A percentile compares a stretch with the other conserved stretches of the same genome.
These are phyloP conservation scores for Alternaria sp. DNA, from an alignment of 2,329 filamentous ascomycete species.

Conservation along the genomic window DNA sequence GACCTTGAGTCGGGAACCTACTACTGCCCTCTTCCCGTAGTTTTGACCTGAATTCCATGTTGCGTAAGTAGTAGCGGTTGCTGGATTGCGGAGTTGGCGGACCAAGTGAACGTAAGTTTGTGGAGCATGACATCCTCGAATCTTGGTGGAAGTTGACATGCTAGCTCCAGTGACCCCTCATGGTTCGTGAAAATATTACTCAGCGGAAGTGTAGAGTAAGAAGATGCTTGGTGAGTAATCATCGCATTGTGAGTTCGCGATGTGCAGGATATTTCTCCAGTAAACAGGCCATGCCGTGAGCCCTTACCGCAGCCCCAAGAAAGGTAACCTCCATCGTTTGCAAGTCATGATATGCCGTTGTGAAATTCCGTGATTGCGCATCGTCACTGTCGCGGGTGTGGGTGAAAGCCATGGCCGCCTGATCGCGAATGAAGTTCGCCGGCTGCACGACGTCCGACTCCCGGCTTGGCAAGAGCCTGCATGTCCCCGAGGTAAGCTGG, in stretches of 20 bases:
- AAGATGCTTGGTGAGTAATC: background rate
- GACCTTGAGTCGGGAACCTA: background rate
- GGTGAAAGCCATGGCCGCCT: background rate
- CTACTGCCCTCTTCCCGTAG: rapidly evolving
- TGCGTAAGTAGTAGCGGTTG: background rate
- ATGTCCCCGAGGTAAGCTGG: constrained; percentile 13
- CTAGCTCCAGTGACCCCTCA: background rate
- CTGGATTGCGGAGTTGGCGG: background rate
- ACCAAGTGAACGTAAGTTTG: background rate
- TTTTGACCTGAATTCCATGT: background rate
- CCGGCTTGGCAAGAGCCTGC: constrained; percentile 21
- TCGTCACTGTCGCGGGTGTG: background rate
- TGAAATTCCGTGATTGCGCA: background rate
- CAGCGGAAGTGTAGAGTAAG: background rate
- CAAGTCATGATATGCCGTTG: too few species aligned
- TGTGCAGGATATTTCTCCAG: background rate
- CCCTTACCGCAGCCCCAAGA: background rate
- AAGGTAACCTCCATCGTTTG: background rate
- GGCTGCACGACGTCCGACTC: constrained; percentile 1
- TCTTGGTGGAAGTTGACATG: background rate
- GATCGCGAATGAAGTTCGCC: background rate
- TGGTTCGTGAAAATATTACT: background rate
- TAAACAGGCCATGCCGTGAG: background rate
- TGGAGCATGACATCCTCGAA: background rate
- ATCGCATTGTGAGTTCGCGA: background rate